phyloP scores from a whole-genome alignment of 179 eudicot species.

The Patellifolia procumbens region DNA sequence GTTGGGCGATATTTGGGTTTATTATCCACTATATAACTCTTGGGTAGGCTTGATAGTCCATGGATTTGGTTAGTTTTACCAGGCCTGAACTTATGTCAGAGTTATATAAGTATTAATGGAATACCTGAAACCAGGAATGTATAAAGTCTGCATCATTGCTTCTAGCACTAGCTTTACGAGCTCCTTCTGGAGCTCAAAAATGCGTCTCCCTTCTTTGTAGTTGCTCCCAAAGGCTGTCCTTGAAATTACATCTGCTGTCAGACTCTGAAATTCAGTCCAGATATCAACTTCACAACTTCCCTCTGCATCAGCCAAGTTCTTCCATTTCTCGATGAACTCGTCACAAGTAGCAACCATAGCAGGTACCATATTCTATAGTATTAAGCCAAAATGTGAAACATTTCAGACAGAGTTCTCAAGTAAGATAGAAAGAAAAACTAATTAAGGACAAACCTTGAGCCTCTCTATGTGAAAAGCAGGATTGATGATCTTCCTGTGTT shows the following conservation, averaged over 20 bases:
- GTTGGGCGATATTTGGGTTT: too few species aligned
- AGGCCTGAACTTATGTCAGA: neutral
- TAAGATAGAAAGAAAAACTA: neutral
- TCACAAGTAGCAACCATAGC: conserved; percentile 30
- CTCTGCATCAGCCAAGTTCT: conserved; percentile 16
- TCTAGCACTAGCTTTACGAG: conserved; percentile 45
- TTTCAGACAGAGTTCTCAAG: neutral
- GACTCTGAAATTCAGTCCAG: conserved; percentile 55
- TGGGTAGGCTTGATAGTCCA: too few species aligned
- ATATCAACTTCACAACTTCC: conserved; percentile 46
- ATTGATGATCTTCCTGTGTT: conserved; percentile 46
- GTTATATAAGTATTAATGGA: neutral
- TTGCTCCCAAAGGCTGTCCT: conserved; percentile 50
- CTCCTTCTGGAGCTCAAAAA: conserved; percentile 50
- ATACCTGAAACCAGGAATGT: conserved; percentile 52
- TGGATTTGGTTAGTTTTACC: too few species aligned
- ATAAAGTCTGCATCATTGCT: conserved; percentile 47
- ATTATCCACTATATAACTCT: too few species aligned
- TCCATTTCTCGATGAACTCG: conserved; percentile 42
- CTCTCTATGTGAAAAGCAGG: conserved; percentile 56
- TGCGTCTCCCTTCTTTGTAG: conserved; percentile 43
- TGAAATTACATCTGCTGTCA: conserved; percentile 51
- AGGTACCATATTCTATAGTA: conserved; percentile 44
- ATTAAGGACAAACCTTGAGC: conserved; percentile 34
- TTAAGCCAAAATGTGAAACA: neutral